Evolutionary conservation across 2,329 filamentous ascomycete species (phyloP).

Genomic region (Pseudogymnoascus sp.): DNA sequence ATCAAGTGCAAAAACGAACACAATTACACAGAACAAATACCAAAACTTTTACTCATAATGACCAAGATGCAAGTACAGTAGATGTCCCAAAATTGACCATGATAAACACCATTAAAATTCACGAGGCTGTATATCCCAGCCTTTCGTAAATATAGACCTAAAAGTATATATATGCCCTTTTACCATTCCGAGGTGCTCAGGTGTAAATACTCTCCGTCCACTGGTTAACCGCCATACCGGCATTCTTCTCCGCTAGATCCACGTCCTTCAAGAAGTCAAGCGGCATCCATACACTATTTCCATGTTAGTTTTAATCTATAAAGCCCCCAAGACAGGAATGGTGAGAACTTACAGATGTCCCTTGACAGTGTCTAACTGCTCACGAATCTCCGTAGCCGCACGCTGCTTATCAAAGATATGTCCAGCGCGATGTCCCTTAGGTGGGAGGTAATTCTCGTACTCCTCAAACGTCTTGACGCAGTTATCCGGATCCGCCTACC

Average conservation of each 20-base stretch:
- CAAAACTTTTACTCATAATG: background rate
- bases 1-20: background rate
- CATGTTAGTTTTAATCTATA: background rate
- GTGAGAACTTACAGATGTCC: constrained; percentile 57
- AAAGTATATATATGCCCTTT: background rate
- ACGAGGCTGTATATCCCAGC: background rate
- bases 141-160: background rate
- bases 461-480: constrained; percentile 80
- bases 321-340: background rate
- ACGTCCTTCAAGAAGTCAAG: constrained; percentile 77
- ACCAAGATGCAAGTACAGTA: background rate
- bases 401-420: constrained; percentile 80
- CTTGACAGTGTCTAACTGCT: constrained; percentile 71
- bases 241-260: constrained; percentile 71
- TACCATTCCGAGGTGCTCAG: constrained; percentile 29
- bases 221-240: constrained; percentile 73
- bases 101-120: background rate
- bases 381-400: constrained; percentile 63
- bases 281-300: constrained; percentile 73
- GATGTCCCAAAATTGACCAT: background rate
- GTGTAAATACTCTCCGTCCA: constrained; percentile 85
- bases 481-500: constrained; percentile 6
- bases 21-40: background rate
- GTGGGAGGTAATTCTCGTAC: constrained; percentile 72
- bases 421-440: constrained; percentile 67